These are phyloP conservation scores for Leersia perrieri DNA, from an alignment of 176 grass and related monocot genomes.

Conservation along the genomic window DNA sequence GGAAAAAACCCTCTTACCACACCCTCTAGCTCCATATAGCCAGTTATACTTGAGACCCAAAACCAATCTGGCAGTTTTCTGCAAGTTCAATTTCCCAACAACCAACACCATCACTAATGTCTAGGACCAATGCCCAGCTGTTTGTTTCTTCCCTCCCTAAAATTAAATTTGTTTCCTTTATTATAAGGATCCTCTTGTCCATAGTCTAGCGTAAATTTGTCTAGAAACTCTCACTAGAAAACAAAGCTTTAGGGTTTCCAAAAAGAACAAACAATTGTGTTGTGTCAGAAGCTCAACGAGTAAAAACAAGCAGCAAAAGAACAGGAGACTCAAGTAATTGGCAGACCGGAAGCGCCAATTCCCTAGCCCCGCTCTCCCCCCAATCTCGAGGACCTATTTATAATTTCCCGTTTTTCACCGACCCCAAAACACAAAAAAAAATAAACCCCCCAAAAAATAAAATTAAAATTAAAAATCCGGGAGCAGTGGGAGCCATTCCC, in stretches of 20 bases:
- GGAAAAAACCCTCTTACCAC: too few species aligned
- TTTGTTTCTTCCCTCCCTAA: not conserved
- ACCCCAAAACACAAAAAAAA: not conserved
- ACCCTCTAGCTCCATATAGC: not conserved
- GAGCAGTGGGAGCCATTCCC: constrained; percentile 35
- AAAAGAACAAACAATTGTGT: not conserved
- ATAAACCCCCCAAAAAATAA: not conserved
- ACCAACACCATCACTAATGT: not conserved
- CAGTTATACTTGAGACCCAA: not conserved
- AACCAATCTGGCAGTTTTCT: not conserved
- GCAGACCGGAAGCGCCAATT: constrained; percentile 44
- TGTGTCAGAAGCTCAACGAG: not conserved
- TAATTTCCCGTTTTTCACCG: not conserved
- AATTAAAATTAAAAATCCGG: not conserved
- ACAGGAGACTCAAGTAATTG: not conserved
- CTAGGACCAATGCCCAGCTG: not conserved
- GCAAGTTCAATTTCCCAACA: not conserved
- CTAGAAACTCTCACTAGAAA: not conserved
- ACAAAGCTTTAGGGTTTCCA: not conserved
- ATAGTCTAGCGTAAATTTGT: not conserved
- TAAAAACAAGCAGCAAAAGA: not conserved
- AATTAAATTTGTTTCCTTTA: not conserved
- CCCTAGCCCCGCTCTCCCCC: not conserved
- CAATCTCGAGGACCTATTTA: constrained; percentile 10
- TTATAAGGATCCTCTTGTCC: not conserved